Base-by-base conservation (phyloP, 2,329 filamentous ascomycete species). In the Aureobasidium sp. region DNA sequence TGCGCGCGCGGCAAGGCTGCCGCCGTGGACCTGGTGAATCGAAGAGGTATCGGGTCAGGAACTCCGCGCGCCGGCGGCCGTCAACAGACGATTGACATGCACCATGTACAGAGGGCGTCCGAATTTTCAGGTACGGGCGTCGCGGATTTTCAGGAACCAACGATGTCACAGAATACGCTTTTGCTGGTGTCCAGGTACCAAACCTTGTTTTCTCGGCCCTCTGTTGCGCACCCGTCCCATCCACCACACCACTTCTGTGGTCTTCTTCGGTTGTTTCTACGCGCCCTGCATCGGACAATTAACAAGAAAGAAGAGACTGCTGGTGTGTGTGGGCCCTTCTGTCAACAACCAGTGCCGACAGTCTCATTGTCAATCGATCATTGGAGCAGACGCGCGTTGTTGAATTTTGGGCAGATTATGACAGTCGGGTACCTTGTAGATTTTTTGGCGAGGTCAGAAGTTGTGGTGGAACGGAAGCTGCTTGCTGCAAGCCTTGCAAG, bases 131-230 rank as follows among this genome's bases (percentile, higher is more conserved):
- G 57, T 51, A 51, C 57, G 34, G 29, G 42, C 44, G 44, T 25
- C 31, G 56, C 20, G 11, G 45, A 60, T 60, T 60, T 60, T 60
- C 57, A 60, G 57, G 57, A 41, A 60, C 57, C 44, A 60, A 60
- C 55, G 55, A 44, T 57, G 39, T 59, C 22, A 22, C 44, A 49
- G 44, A 60, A n/a, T 42, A 44, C 22, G 31, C 22, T 44, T 51
- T 41, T 11, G 17, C 31, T 11, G 31, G 11, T 25, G 34, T 41
- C 57, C 57, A 60, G 57, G 57, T 45, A 60, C 57, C 44, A 60
- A 60, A 60, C 27, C 48, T 41, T 60, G 57, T 60, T 60, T 41
- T 51, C 14, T 48, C 11, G n/a, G 29, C 39, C 31, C 42, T 48
- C 12, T 57, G 15, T 17, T 53, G 8, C 36, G 17, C 34, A 53